Evolutionary conservation across 495 filamentous ascomycete genomes (phyloP).

Genomic region (Extremus antarcticus): DNA sequence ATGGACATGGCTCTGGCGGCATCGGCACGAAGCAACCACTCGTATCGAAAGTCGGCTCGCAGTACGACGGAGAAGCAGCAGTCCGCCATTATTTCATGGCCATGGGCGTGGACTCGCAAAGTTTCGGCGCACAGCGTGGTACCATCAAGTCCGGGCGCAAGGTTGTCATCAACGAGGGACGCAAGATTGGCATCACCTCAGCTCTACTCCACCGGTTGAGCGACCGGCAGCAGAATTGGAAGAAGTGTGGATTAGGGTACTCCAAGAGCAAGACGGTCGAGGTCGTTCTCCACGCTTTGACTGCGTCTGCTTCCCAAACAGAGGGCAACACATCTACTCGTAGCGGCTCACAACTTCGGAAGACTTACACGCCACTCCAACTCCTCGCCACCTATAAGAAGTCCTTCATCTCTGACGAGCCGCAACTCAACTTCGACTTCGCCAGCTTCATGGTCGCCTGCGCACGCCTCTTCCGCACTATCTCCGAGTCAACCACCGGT

Average conservation of each 20-base stretch:
- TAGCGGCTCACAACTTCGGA: not conserved
- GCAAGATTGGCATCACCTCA: not conserved
- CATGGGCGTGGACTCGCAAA: not conserved
- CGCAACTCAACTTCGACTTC: slow-evolving; percentile 2
- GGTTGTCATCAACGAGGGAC: not conserved
- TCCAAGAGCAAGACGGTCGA: slow-evolving; percentile 3
- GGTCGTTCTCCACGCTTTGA: slow-evolving; percentile 2
- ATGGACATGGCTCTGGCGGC: slow-evolving; percentile 2
- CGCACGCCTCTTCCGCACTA: not conserved
- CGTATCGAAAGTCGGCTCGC: not conserved
- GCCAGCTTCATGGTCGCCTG: not conserved
- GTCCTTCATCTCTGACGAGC: not conserved
- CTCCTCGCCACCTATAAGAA: not conserved
- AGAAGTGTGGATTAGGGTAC: not conserved
- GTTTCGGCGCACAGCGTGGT: not conserved
- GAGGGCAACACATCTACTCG: not conserved
- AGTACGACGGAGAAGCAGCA: not conserved
- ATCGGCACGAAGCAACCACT: not conserved
- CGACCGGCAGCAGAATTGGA: not conserved
- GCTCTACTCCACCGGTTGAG: not conserved
- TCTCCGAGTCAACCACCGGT: not conserved
- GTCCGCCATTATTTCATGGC: not conserved
- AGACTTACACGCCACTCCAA: not conserved
- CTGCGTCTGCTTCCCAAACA: not conserved
- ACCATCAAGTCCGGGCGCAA: too few relatives aligned